These are phyloP conservation scores for Mortierella sp. DNA, from an alignment of 371 early-diverging fungal genomes.

Conservation along the genomic window DNA sequence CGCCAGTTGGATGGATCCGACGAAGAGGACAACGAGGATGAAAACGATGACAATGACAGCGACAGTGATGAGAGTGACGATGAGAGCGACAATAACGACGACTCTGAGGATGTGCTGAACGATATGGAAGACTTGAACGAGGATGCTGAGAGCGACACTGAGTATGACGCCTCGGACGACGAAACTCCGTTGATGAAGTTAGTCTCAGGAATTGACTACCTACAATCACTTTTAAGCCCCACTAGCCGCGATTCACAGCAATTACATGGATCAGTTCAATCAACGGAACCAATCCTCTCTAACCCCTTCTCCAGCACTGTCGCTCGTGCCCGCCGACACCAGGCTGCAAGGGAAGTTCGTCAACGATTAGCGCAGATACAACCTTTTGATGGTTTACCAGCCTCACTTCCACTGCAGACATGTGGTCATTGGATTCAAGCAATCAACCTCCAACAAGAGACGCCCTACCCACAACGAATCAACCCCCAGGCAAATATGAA, in stretches of 20 bases:
- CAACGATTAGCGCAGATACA: conserved; percentile 24
- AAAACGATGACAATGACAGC: conserved; percentile 2
- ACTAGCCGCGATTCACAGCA: not conserved
- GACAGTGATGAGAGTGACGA: not conserved
- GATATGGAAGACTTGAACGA: not conserved
- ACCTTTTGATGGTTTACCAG: conserved; percentile 29
- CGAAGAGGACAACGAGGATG: conserved; percentile 9
- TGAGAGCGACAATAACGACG: not conserved
- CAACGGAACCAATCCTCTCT: not conserved
- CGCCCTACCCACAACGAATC: conserved; percentile 16
- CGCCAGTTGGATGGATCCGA: not conserved
- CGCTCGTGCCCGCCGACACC: conserved; percentile 23
- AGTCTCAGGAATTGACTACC: conserved; percentile 30
- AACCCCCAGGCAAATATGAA: conserved; percentile 9
- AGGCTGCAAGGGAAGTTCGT: conserved; percentile 20
- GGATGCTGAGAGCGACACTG: conserved; percentile 13
- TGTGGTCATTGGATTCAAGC: conserved; percentile 53
- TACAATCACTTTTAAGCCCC: conserved; percentile 14
- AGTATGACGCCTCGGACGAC: conserved; percentile 43
- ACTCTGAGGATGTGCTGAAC: not conserved
- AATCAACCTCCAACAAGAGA: conserved; percentile 51
- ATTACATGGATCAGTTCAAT: not conserved
- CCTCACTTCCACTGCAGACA: conserved; percentile 26
- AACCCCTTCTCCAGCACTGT: conserved; percentile 7
- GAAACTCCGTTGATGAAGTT: conserved; percentile 42